Base-by-base conservation (phyloP, 2,329 filamentous ascomycete species). In the Amesomyces nigricolor region DNA sequence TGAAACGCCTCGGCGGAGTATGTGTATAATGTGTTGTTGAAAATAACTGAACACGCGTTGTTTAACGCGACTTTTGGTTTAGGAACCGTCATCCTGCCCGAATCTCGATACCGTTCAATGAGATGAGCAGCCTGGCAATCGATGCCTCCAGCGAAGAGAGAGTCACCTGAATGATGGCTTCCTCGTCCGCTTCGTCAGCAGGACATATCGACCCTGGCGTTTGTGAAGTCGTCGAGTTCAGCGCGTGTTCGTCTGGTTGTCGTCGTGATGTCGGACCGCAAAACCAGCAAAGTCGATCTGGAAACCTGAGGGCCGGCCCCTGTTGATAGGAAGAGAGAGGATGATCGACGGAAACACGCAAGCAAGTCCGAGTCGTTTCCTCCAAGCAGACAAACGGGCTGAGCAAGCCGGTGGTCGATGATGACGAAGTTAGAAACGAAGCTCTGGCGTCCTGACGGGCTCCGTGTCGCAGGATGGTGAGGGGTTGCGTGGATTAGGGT, bases 1-100 rank as follows among this genome's bases (percentile, higher is more conserved):
- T 91, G 82, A 64, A 97, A 91, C 29, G 83, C 88, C 46, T 81
- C 73, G 8, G 83, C 73, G 5, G 89, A 89, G 70, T 89, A 95
- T 45, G 88, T 85, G 74, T 95, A 97, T 51, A 97, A 82, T 11
- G 85, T 90, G 70, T 91, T 85, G 67, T 91, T 78, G 74, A 89
- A 78, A 59, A 96, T 80, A 66, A 87, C 82, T 56, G 91, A 90
- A 73, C 92, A 97, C 66, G 89, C 85, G 71, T 86, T 83, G 70
- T 84, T 81, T 68, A 96, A 75, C 60, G 85, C 76, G 67, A 83
- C 78, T 51, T 80, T 75, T 51, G 91, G 90, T 66, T 83, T 73
- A 47, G 90, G 89, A 54, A 86, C 76, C 66, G 83, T 75, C 90
- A 95, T 95, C 51, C 61, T 71, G 65, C 26, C 35, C 35, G 49